Evolutionary conservation across 23 red algal genomes (phyloP).

Genomic region (Gracilaria domingensis): DNA sequence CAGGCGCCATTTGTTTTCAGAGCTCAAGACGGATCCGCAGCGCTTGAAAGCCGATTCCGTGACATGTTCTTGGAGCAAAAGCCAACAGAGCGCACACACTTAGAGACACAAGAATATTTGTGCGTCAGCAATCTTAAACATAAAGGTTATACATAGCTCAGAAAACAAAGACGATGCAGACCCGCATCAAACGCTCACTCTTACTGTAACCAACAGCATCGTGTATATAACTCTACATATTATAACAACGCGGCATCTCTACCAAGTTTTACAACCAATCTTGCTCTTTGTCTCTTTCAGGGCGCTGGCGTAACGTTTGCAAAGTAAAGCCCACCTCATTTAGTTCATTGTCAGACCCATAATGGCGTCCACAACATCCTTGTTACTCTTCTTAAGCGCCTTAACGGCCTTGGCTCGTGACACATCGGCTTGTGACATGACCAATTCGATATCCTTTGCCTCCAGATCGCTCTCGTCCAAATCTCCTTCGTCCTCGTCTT

Average conservation of each 20-base stretch:
- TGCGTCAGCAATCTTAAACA: slow-evolving; percentile 22
- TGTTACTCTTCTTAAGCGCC: slow-evolving; percentile 94
- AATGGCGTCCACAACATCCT: slow-evolving; percentile 99
- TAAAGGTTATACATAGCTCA: slow-evolving; percentile 16
- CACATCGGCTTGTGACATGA: slow-evolving; percentile 95
- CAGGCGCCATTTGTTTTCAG: neutral
- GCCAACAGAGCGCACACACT: neutral
- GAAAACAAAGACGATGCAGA: neutral
- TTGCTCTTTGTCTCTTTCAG: neutral
- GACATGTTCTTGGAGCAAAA: neutral
- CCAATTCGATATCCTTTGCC: slow-evolving; percentile 96
- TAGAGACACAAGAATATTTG: slow-evolving; percentile 6
- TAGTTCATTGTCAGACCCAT: slow-evolving; percentile 94
- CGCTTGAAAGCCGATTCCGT: neutral
- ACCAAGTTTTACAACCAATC: neutral
- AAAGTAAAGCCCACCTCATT: neutral
- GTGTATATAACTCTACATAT: neutral
- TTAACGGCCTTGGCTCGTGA: slow-evolving; percentile 95
- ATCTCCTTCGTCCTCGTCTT: slow-evolving; percentile 83
- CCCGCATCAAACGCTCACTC: slow-evolving; percentile 6
- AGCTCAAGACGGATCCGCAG: neutral
- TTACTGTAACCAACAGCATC: neutral
- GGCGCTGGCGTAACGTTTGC: slow-evolving; percentile 9
- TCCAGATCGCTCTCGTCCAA: slow-evolving; percentile 89
- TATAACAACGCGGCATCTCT: slow-evolving; percentile 5